Evolutionary conservation across 306 rosid species (phyloP).

Genomic region (Vicia sativa): DNA sequence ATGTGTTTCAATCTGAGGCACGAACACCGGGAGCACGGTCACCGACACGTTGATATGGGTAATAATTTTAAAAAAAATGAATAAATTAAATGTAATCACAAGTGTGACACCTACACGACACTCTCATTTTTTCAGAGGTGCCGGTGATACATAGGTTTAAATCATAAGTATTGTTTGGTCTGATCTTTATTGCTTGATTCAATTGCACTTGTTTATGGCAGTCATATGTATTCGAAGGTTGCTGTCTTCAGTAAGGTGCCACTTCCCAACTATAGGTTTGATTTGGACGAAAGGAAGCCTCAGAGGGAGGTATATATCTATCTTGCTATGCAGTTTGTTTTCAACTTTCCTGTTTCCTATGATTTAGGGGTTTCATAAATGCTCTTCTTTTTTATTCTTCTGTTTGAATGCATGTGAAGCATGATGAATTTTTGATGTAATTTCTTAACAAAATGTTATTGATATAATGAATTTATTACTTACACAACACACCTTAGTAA

Average conservation of each 20-base stretch:
- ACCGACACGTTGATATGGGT: too few relatives aligned
- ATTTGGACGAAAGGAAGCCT: constrained; percentile 88
- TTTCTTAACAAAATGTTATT: background rate
- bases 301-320: constrained; percentile 78
- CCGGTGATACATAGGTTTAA: too few relatives aligned
- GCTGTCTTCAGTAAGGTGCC: constrained; percentile 89
- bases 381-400: background rate
- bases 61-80: too few relatives aligned
- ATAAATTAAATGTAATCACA: too few relatives aligned
- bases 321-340: constrained; percentile 23
- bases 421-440: background rate
- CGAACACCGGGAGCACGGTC: too few relatives aligned
- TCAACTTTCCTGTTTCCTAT: constrained; percentile 17
- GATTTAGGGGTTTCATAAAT: background rate
- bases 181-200: constrained; percentile 10
- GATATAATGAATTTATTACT: too few relatives aligned
- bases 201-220: constrained; percentile 49
- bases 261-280: constrained; percentile 92
- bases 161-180: background rate
- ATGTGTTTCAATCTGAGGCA: constrained; percentile 24
- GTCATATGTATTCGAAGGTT: constrained; percentile 80
- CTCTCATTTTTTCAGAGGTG: too few relatives aligned
- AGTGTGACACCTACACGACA: too few relatives aligned
- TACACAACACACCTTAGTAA: constrained; percentile 28
- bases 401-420: constrained; percentile 8